Evolutionary conservation across 169 alveolate species (phyloP), one percentile per base, ranked within the genome.

Genomic region (Plasmodium berghei): DNA sequence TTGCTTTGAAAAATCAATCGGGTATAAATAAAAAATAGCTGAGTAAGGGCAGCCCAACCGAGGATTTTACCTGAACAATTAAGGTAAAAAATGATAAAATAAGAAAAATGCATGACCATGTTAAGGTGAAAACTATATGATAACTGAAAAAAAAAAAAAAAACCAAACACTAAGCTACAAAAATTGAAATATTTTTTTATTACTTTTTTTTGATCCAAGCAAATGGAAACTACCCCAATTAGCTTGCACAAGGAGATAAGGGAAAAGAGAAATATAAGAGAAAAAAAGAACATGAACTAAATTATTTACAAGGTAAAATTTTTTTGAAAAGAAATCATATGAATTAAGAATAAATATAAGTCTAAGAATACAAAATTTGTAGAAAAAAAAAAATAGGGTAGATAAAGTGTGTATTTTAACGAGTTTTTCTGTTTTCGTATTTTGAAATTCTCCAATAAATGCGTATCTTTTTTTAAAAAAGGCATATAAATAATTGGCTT

Each of bases 181-280:
- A 34, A 34, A 34, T 34, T 52, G 59, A 9, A 9, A 16, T 8
- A 16, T 14, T 16, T 12, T n/a, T 5, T 34, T 12, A 9, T 73
- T 80, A 80, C 90, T 80, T 56, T 52, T 64, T 28, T 52, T 49
- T 10, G 72, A 66, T 9, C 63, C 90, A n/a, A 80, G 69, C 67
- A 86, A 28, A 45, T 86, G 71, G 87, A 86, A 86, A 28, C 87
- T 86, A 1, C 91, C 91, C 91, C 91, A 86, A 59, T 86, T 86
- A 54, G 91, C 86, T 63, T 71, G 86, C 10, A 86, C 71, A 45
- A 86, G 87, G 46, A 86, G 71, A 63, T 86, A 86, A 18, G 91
- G 87, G 26, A 59, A 64, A 12, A 86, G 20, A 10, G 73, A 86
- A 26, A 86, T 46, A 18, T 70, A 71, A 16, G 83, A 86, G 40